Percentiles rank a stretch among this genome's conserved stretches.
Conservation (phyloP, 23 red algal species). For the Gracilaria domingensis region DNA sequence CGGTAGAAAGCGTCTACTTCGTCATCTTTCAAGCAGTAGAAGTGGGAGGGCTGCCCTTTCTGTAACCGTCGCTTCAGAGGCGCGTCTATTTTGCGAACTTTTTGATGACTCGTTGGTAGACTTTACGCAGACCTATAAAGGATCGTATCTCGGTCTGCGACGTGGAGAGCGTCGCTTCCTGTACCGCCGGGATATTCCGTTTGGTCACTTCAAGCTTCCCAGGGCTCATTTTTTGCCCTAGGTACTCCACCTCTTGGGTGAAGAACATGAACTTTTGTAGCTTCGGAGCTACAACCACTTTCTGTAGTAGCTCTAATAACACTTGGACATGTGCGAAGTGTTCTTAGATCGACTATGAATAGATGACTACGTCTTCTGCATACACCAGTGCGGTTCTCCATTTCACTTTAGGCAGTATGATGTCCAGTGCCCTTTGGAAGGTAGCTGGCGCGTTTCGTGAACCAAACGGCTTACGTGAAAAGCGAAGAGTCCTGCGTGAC, state of each 20-base stretch:
- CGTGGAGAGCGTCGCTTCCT: neutral
- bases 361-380: too few species aligned
- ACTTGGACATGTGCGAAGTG: slow-evolving; percentile 17
- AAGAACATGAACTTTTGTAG: slow-evolving; percentile 26
- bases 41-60: neutral
- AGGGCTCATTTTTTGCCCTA: neutral
- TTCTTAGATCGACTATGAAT: too few species aligned
- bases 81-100: neutral
- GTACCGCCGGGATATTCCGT: neutral
- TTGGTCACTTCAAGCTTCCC: neutral
- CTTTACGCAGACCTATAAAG: slow-evolving; percentile 11
- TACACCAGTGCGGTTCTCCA: too few species aligned
- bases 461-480: too few species aligned
- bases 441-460: too few species aligned
- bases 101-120: neutral
- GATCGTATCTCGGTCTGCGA: slow-evolving; percentile 2
- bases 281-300: neutral
- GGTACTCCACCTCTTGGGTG: neutral
- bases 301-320: slow-evolving; percentile 5
- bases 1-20: neutral
- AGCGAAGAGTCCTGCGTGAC: too few species aligned
- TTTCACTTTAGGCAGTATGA: too few species aligned
- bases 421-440: too few species aligned
- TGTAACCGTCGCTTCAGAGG: neutral
- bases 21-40: neutral